These are phyloP conservation scores for Aristolochia contorta DNA, from an alignment of 164 flowering plant genomes.

Conservation along the genomic window DNA sequence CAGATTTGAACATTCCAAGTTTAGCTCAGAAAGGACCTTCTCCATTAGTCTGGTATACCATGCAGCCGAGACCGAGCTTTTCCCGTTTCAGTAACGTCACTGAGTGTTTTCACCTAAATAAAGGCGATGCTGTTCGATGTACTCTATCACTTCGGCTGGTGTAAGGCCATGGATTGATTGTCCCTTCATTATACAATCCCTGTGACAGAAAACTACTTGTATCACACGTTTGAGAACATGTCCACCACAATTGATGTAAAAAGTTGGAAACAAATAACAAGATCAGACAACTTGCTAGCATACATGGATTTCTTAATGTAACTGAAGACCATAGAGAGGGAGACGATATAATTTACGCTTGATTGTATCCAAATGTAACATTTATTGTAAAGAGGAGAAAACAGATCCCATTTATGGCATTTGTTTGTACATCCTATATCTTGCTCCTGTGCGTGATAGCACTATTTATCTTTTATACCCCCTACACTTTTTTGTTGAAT, in stretches of 20 bases:
- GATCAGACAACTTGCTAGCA: neutral
- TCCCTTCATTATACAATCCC: slow-evolving; percentile 73
- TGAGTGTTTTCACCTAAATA: slow-evolving; percentile 19
- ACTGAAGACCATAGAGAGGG: neutral
- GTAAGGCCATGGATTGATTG: slow-evolving; percentile 61
- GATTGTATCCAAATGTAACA: too few species aligned
- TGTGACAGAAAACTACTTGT: slow-evolving; percentile 11
- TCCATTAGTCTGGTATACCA: too few species aligned
- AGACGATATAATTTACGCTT: too few species aligned
- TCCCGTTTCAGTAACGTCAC: neutral
- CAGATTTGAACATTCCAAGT: too few species aligned
- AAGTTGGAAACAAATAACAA: neutral
- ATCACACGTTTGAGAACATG: neutral
- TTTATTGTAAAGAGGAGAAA: too few species aligned
- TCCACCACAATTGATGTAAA: neutral
- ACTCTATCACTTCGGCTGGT: slow-evolving; percentile 62
- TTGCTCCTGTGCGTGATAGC: too few species aligned
- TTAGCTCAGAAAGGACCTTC: too few species aligned
- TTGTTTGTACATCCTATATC: too few species aligned
- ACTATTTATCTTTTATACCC: too few species aligned
- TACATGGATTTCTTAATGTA: neutral
- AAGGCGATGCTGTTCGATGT: slow-evolving; percentile 39
- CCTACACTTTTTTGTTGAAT: too few species aligned
- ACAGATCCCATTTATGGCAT: too few species aligned
- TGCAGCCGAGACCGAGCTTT: too few species aligned